Conservation (phyloP, 164 flowering plant genomes). For the Dillenia turbinata region DNA sequence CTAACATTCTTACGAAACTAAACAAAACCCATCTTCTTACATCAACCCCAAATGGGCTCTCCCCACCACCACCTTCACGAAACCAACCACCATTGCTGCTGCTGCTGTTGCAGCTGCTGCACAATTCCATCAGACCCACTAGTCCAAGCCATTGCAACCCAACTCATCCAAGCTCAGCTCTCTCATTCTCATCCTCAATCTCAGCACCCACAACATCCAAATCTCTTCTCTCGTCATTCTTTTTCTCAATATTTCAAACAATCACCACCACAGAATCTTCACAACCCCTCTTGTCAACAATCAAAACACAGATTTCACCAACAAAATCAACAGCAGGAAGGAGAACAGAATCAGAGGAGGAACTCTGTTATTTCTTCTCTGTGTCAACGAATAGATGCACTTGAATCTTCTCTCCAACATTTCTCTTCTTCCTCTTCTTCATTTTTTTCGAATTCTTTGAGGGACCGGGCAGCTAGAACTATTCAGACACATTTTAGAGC, state of each 20-base stretch:
- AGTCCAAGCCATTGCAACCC: constrained; percentile 35
- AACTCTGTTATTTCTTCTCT: constrained; percentile 42
- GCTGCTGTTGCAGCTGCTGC: constrained; percentile 16
- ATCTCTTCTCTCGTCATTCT: neutral
- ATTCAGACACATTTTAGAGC: constrained; percentile 81
- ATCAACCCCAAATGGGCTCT: constrained; percentile 38
- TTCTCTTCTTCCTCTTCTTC: constrained; percentile 17
- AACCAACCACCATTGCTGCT: constrained; percentile 15
- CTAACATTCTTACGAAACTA: neutral
- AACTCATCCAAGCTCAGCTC: constrained; percentile 31
- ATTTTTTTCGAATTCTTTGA: constrained; percentile 30
- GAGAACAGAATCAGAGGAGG: constrained; percentile 10
- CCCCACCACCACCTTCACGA: constrained; percentile 29
- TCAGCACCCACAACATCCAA: constrained; percentile 10
- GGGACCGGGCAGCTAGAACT: constrained; percentile 69
- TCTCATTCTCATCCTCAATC: constrained; percentile 17
- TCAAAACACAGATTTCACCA: constrained; percentile 3
- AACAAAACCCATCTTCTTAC: neutral
- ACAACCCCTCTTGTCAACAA: constrained; percentile 1
- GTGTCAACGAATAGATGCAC: constrained; percentile 49
- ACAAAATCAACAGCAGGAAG: constrained; percentile 4
- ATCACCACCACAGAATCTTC: neutral
- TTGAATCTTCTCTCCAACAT: constrained; percentile 55
- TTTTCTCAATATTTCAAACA: constrained; percentile 1
- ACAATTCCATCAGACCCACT: constrained; percentile 27